Evolutionary conservation across 2,329 filamentous ascomycete species (phyloP).

Genomic region (Mycosphaerella arachidis): DNA sequence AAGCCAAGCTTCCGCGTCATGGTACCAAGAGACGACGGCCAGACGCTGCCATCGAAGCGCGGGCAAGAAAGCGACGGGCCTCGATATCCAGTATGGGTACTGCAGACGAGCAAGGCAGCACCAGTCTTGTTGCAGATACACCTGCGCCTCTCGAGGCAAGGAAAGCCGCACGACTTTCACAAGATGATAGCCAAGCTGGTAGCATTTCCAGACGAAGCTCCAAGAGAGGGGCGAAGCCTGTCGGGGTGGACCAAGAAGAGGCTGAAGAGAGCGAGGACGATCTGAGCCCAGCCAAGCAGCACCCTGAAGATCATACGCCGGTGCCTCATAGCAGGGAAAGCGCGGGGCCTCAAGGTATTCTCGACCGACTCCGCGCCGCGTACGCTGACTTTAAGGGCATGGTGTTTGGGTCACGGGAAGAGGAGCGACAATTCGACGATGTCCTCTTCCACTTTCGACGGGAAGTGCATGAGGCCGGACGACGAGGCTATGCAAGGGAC

Average conservation of each 20-base stretch:
- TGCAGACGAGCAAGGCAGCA: neutral
- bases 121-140: conserved; percentile 16
- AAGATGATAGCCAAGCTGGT: neutral
- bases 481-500: conserved; percentile 1
- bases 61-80: conserved; percentile 27
- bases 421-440: conserved; percentile 70
- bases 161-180: conserved; percentile 11
- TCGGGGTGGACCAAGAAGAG: neutral
- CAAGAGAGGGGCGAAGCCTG: neutral
- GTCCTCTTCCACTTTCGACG: conserved; percentile 73
- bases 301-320: neutral
- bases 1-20: no score
- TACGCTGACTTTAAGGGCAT: conserved; percentile 57
- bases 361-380: conserved; percentile 51
- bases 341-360: conserved; percentile 47
- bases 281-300: neutral
- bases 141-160: conserved; percentile 25
- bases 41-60: no score
- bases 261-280: neutral
- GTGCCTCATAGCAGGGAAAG: conserved; percentile 29
- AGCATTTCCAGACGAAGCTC: conserved; percentile 1
- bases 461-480: conserved; percentile 64
- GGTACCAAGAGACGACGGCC: neutral
- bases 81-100: conserved; percentile 20
- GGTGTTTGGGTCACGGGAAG: conserved; percentile 59